Evolutionary conservation across 2,329 filamentous ascomycete genomes (phyloP).

Genomic region (Drechslerella coelobrocha): DNA sequence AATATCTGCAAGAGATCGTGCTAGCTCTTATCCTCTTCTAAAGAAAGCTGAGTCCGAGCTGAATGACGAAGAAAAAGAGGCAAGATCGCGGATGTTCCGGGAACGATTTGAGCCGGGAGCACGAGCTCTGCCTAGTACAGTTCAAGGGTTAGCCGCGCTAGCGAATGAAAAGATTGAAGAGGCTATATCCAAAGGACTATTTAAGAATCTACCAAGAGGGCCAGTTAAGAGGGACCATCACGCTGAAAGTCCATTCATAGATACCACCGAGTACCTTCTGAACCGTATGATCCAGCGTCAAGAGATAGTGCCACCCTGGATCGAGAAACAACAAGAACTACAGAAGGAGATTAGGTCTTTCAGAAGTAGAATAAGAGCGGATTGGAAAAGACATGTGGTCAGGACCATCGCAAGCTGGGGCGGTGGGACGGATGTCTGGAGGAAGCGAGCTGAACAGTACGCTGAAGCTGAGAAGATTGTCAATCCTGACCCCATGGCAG

Average conservation of each 20-base stretch:
- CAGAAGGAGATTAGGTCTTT: conserved; percentile 73
- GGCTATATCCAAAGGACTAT: conserved; percentile 88
- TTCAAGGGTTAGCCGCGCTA: conserved; percentile 79
- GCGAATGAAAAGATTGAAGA: conserved; percentile 94
- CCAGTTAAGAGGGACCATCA: conserved; percentile 81
- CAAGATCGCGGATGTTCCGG: conserved; percentile 74
- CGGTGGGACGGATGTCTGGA: conserved; percentile 75
- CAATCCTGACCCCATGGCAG: conserved; percentile 68
- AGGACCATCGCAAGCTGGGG: conserved; percentile 78
- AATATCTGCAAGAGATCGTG: conserved; percentile 67
- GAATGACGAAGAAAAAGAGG: conserved; percentile 74
- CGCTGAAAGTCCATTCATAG: conserved; percentile 85
- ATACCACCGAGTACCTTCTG: conserved; percentile 97
- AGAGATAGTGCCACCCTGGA: conserved; percentile 95
- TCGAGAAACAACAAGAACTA: conserved; percentile 96
- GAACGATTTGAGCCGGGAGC: conserved; percentile 79
- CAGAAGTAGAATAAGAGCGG: conserved; percentile 73
- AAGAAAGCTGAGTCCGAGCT: conserved; percentile 65
- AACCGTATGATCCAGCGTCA: conserved; percentile 98
- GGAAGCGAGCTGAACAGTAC: conserved; percentile 73
- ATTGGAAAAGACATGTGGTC: conserved; percentile 85
- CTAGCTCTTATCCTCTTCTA: conserved; percentile 64
- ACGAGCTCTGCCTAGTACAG: conserved; percentile 74
- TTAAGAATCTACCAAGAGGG: conserved; percentile 76
- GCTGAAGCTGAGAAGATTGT: conserved; percentile 74